Conservation (phyloP, 2,329 filamentous ascomycete genomes). For the Bisporella sp. region DNA sequence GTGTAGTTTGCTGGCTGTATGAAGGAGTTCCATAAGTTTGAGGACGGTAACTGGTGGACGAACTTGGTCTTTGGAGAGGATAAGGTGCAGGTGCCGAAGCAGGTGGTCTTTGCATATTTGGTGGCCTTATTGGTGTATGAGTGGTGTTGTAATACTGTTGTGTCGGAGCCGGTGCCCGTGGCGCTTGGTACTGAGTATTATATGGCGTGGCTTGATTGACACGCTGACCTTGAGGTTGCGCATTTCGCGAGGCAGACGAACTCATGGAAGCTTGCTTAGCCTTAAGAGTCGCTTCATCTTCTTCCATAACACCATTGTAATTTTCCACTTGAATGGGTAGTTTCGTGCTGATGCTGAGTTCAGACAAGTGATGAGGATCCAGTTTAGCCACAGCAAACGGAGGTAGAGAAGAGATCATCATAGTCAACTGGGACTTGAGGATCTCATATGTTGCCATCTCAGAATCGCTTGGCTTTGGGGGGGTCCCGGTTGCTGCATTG, state of each 20-base stretch:
- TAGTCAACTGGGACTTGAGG: conserved; percentile 42
- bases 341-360: conserved; percentile 45
- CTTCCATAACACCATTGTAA: conserved; percentile 45
- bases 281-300: conserved; percentile 35
- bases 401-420: conserved; percentile 44
- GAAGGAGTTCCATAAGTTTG: conserved; percentile 20
- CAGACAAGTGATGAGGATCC: conserved; percentile 45
- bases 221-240: conserved; percentile 18
- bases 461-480: conserved; percentile 55
- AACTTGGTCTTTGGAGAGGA: conserved; percentile 17
- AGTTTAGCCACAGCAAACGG: conserved; percentile 51
- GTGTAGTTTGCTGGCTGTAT: conserved; percentile 23
- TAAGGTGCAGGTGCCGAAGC: conserved; percentile 22
- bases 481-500: conserved; percentile 44
- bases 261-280: conserved; percentile 21
- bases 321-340: conserved; percentile 41
- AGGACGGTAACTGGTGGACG: conserved; percentile 21
- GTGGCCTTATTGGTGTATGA: conserved; percentile 23
- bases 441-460: conserved; percentile 46
- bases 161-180: conserved; percentile 10
- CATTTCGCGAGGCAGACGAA: conserved; percentile 13
- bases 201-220: conserved; percentile 21
- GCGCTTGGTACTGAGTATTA: conserved; percentile 26
- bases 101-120: conserved; percentile 21
- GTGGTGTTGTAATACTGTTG: conserved; percentile 7